Percentiles rank a stretch among this genome's conserved stretches.
Evolutionary conservation across 2,329 filamentous ascomycete species (phyloP).

Genomic region (Pyrenophora tritici-repentis): DNA sequence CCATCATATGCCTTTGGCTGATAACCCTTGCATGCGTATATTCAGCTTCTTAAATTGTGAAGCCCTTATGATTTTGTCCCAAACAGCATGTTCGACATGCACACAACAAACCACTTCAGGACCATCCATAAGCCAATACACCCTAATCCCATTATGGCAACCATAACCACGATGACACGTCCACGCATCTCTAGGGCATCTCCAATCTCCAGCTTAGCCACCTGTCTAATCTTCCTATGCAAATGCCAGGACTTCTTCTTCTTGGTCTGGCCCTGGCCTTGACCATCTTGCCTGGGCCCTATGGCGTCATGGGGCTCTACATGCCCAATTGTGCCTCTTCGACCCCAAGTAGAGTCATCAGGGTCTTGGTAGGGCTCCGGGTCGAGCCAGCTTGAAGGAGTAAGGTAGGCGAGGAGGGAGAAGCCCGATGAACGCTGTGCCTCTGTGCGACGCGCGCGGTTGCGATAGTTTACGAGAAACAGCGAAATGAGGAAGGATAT

Average conservation of each 20-base stretch:
- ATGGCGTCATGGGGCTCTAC: slow-evolving; percentile 30
- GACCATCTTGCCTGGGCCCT: slow-evolving; percentile 12
- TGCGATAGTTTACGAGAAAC: slow-evolving; percentile 64
- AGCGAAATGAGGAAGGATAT: slow-evolving; percentile 69
- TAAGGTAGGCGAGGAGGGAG: slow-evolving; percentile 29
- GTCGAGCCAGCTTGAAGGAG: slow-evolving; percentile 37
- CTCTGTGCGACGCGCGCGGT: slow-evolving; percentile 55
- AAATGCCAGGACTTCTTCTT: slow-evolving; percentile 44
- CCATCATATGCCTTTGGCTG: background rate
- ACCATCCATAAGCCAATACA: slow-evolving; percentile 24
- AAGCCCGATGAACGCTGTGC: slow-evolving; percentile 27
- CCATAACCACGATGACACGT: slow-evolving; percentile 59
- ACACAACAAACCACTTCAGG: slow-evolving; percentile 27
- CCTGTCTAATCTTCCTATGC: slow-evolving; percentile 55
- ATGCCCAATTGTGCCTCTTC: slow-evolving; percentile 19
- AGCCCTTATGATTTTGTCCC: background rate
- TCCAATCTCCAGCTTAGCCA: slow-evolving; percentile 65
- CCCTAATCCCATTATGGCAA: slow-evolving; percentile 33
- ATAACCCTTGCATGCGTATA: background rate
- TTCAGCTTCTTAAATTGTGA: background rate
- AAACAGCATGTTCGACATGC: background rate
- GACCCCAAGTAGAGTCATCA: slow-evolving; percentile 32
- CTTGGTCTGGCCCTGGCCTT: slow-evolving; percentile 8
- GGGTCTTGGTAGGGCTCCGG: slow-evolving; percentile 54
- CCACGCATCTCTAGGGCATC: slow-evolving; percentile 67